Evolutionary conservation across 2,329 filamentous ascomycete genomes (phyloP).

Genomic region (Aurifilum marmelostoma): DNA sequence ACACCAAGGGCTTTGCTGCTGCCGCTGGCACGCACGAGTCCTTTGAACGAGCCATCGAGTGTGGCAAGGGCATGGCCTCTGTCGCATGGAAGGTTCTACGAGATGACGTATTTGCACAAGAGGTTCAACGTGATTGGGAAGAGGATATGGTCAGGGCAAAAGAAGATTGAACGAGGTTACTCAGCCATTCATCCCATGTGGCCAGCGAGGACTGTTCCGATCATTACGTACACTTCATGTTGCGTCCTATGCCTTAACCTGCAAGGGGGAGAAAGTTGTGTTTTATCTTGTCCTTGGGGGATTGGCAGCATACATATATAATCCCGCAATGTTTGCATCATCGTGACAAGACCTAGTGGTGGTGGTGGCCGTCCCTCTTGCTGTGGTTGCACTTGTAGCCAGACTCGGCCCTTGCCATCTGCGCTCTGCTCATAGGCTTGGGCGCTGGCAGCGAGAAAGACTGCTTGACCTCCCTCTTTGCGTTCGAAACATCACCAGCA

Average conservation of each 20-base stretch:
- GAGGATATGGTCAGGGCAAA: slow-evolving; percentile 40
- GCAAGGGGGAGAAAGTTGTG: background rate
- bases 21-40: slow-evolving; percentile 44
- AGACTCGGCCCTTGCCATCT: slow-evolving; percentile 35
- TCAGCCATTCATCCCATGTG: background rate
- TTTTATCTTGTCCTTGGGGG: background rate
- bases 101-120: slow-evolving; percentile 33
- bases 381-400: slow-evolving; percentile 27
- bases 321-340: background rate
- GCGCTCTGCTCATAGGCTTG: slow-evolving; percentile 34
- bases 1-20: slow-evolving; percentile 46
- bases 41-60: slow-evolving; percentile 39
- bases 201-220: background rate
- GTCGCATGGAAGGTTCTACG: slow-evolving; percentile 37
- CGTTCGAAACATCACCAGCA: background rate
- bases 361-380: slow-evolving; percentile 18
- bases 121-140: slow-evolving; percentile 35
- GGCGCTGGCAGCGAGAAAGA: slow-evolving; percentile 33
- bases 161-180: slow-evolving; percentile 20
- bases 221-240: background rate
- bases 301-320: background rate
- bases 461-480: slow-evolving; percentile 15
- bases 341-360: background rate
- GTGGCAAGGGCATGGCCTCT: slow-evolving; percentile 41
- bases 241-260: background rate